Evolutionary conservation across 2,329 filamentous ascomycete genomes (phyloP), one percentile per base, ranked within the genome.

Genomic region (Exserohilum rostratum): DNA sequence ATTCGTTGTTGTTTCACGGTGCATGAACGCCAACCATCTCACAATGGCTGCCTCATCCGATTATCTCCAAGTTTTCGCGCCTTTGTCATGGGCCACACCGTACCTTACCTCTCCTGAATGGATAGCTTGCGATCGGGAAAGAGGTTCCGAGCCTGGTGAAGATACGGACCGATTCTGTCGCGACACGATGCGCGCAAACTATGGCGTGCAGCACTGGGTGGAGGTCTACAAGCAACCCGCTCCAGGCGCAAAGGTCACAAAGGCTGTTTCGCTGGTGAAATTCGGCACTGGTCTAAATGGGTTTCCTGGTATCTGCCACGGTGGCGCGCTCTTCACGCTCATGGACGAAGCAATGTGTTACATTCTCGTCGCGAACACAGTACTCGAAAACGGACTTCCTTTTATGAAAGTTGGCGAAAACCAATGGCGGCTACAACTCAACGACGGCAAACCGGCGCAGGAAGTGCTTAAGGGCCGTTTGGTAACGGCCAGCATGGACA

Each of bases 281-380:
- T 70, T 55, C 43, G 66, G 60, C 2, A 42, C 38, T 2, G 62
- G 60, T 1, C 70, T 87, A 11, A 78, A 81, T 29, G 88, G 90
- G 7, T 91, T 87, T 84, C 88, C 88, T 2, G 82, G 83, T 15
- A 81, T 88, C 25, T 84, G 85, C 46, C 89, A 93, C 72, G 89
- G 89, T 45, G 89, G 89, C 12, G 79, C 83, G 3, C 78, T 88
- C 25, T 86, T 86, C 12, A 90, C 86, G 1, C 72, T 90, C 11
- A 71, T 91, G 45, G 85, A 90, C 72, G 89, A 91, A 76, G 83
- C 82, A 46, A 55, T 70, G 11, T 57, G 40, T 3, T 59, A 46
- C 15, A 54, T 58, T 34, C 64, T 65, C 56, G 43, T 68, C 6
- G 65, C 59, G 9, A 60, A 60, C 22, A 55, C 61, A 12, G 53